phyloP scores from a whole-genome alignment of 1,139 yeast species.

The Yueomyces sp. region DNA sequence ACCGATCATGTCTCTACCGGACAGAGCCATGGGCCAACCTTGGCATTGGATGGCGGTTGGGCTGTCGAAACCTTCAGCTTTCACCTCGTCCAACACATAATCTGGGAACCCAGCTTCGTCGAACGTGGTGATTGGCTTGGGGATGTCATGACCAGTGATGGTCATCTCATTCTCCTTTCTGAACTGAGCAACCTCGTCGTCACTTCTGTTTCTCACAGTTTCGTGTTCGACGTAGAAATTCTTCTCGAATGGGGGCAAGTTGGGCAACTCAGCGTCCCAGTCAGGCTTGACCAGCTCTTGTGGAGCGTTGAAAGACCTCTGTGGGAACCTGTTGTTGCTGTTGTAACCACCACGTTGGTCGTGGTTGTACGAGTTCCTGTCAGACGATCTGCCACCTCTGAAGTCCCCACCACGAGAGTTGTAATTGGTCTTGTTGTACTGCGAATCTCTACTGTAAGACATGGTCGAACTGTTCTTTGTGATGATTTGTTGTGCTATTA shows the following conservation, averaged over 20 bases:
- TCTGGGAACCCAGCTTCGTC: slow-evolving; percentile 97
- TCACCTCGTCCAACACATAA: slow-evolving; percentile 79
- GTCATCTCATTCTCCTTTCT: slow-evolving; percentile 82
- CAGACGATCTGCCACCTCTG: slow-evolving; percentile 29
- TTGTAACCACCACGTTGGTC: slow-evolving; percentile 19
- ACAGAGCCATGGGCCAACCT: slow-evolving; percentile 99
- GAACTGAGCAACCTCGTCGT: slow-evolving; percentile 58
- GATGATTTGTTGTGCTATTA: too few relatives aligned
- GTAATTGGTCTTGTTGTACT: slow-evolving; percentile 22
- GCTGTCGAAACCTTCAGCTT: slow-evolving; percentile 81
- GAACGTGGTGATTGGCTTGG: slow-evolving; percentile 84
- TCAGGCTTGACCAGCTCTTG: slow-evolving; percentile 51
- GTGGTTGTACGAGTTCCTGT: slow-evolving; percentile 28
- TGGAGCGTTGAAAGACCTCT: slow-evolving; percentile 30
- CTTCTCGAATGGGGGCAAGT: slow-evolving; percentile 85
- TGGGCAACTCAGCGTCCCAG: slow-evolving; percentile 51
- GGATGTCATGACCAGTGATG: slow-evolving; percentile 70
- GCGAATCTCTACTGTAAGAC: slow-evolving; percentile 23
- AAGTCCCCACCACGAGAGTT: slow-evolving; percentile 28
- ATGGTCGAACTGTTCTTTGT: slow-evolving; percentile 2
- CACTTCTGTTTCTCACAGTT: slow-evolving; percentile 60
- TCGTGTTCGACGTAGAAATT: slow-evolving; percentile 86
- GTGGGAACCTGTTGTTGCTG: slow-evolving; percentile 18
- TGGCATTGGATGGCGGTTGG: slow-evolving; percentile 98
- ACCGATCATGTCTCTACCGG: slow-evolving; percentile 98